phyloP scores from a whole-genome alignment of 2,329 filamentous ascomycete species.

The Macrophomina pseudophaseolina region DNA sequence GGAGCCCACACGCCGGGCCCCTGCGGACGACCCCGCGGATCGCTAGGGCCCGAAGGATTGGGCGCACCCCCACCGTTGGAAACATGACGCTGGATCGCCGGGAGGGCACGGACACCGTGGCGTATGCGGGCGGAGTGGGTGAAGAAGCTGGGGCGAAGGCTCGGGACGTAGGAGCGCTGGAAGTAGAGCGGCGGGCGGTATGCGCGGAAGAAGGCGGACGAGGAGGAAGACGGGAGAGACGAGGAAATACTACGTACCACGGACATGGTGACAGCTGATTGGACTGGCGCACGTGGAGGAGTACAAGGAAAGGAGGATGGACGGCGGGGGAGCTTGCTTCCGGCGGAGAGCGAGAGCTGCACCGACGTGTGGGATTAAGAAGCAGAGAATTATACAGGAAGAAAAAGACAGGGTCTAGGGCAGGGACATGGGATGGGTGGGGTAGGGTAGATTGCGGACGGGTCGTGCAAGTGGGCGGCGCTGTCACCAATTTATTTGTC shows the following conservation, averaged over 20 bases:
- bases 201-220: conserved; percentile 15
- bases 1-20: conserved; percentile 28
- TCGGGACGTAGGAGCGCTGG: conserved; percentile 22
- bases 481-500: conserved; percentile 27
- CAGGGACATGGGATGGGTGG: conserved; percentile 4
- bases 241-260: conserved; percentile 23
- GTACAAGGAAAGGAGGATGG: neutral
- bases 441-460: conserved; percentile 3
- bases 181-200: conserved; percentile 19
- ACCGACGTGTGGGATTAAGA: neutral
- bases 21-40: neutral
- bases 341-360: neutral
- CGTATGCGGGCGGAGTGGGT: neutral
- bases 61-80: conserved; percentile 4
- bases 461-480: neutral
- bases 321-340: neutral
- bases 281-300: neutral
- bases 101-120: conserved; percentile 2
- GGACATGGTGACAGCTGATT: conserved; percentile 25
- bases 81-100: conserved; percentile 12
- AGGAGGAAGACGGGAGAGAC: neutral
- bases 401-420: neutral
- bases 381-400: neutral
- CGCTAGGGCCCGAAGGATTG: neutral
- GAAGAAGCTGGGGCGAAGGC: conserved; percentile 24